Percentiles rank a stretch among this genome's conserved stretches.
phyloP scores from a whole-genome alignment of 257 asterid species.

The Solanum bulbocastanum region DNA sequence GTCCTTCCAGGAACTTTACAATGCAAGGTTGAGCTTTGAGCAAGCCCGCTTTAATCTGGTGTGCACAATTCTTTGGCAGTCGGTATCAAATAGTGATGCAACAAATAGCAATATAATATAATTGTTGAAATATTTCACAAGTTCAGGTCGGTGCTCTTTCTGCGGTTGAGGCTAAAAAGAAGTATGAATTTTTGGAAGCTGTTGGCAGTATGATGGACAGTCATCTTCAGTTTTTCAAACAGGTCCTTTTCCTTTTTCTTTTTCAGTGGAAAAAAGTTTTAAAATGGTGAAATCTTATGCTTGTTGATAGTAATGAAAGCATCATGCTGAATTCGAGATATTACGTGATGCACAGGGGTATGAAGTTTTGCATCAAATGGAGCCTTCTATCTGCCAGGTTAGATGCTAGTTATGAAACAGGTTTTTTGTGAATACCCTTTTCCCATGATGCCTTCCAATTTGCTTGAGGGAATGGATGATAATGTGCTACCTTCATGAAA shows the following conservation, averaged over 20 bases:
- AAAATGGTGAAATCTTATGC: neutral
- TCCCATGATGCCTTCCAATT: neutral
- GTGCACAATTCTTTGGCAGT: neutral
- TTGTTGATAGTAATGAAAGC: neutral
- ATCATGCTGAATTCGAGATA: constrained; percentile 12
- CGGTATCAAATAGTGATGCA: neutral
- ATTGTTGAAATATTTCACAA: constrained; percentile 8
- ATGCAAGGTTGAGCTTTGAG: constrained; percentile 78
- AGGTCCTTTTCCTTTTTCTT: constrained; percentile 29
- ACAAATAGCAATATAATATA: neutral
- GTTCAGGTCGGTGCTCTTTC: constrained; percentile 79
- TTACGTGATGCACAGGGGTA: constrained; percentile 52
- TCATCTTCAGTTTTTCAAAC: constrained; percentile 77
- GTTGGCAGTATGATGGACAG: constrained; percentile 84
- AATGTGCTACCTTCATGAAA: neutral
- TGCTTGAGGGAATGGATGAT: neutral
- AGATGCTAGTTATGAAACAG: neutral
- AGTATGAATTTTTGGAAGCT: constrained; percentile 80
- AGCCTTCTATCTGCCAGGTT: constrained; percentile 90
- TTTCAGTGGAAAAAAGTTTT: constrained; percentile 35
- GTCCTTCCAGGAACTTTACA: constrained; percentile 97
- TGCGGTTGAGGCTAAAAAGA: constrained; percentile 84
- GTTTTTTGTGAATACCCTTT: neutral
- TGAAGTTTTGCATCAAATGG: constrained; percentile 89
- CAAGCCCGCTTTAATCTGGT: constrained; percentile 94